Evolutionary conservation across 1,284 basidiomycete species (phyloP), one percentile per base, ranked within the genome.

Genomic region (Athelia psychrophila): DNA sequence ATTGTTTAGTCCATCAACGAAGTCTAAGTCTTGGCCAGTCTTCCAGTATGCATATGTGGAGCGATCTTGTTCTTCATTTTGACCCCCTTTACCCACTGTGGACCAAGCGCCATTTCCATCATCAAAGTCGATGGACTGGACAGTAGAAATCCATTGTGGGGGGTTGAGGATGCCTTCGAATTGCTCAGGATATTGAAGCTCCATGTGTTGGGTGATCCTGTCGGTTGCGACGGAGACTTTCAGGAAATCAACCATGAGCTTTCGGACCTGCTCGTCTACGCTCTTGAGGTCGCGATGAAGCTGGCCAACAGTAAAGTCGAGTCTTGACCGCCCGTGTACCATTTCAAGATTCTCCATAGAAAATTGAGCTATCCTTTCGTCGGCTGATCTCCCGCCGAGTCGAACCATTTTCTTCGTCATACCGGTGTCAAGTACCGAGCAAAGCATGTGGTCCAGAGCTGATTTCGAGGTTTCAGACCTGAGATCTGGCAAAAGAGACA

Each of bases 391-490:
- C 18, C 79, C 75, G 0, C 88, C 88, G 2, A 89, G 68, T 2
- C 87, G 80, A 10, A 88, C 78, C 22, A 91, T 74, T 35, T 80
- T 75, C 1, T 68, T 65, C 0, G 86, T 88, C 50, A 91, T 86
- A 0, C 65, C 64, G 0, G 77, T 77, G 55, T 89, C 81, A 2
- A 88, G 68, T 2, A 88, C 74, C 0, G 80, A 79, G 8, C 71
- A 67, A 2, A 90, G 69, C 64, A 89, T 77, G 54, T 89, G 84
- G 54, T 91, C 87, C 1, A 90, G 71, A 0, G 88, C 86, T 30
- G 27, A 42, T 22, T 42, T 18, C n/a, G 6, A 18, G 20, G n/a
- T 18, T 18, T 18, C n/a, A 22, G 38, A 18, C 16, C 9, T n/a
- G 38, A n/a, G 38, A 18, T 42, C 6, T 6, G 6, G 9, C n/a